Base-by-base conservation (phyloP, 352 stramenopile species). In the Phytophthora hibernalis region DNA sequence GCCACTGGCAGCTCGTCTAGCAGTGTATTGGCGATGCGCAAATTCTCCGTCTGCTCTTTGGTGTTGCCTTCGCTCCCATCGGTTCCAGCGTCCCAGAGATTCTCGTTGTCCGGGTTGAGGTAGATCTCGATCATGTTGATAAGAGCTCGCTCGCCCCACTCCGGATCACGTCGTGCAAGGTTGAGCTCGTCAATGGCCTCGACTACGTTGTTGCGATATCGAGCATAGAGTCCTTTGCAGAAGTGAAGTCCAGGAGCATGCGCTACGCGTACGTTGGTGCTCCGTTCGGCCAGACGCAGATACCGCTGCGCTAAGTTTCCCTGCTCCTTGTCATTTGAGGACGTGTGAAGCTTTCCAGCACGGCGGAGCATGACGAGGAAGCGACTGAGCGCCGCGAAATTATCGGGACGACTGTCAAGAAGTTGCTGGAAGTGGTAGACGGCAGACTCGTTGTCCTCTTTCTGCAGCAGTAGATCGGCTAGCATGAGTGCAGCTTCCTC, bases 121-220 rank as follows among this genome's bases (percentile, higher is more conserved):
- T 98, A 98, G 45, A 98, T 94, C 72, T 98, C 85, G 50, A 97
- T 92, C 88, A 98, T 97, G 63, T 97, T 85, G 35, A 94, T 83
- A n/a, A 98, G 79, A 37, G 95, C 91, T 8, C 75, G 74, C 24
- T 86, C 65, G 22, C 93, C 95, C 91, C 91, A 98, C 61, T 96
- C 88, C 10, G 87, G 80, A 61, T 98, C 90, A 31, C 83, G 79
- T 7, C 95, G 72, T 9, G 89, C 90, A 9, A 96, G 74, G 55
- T 98, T 98, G 61, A 98, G 95, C 24, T 84, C 79, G 16, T 92
- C 79, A 43, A 98, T 96, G 16, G 95, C 95, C 26, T 98, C 90
- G 24, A 88, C 74, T 30, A 97, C 78, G 37, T 93, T 89, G 80
- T 98, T 98, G 22, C 86, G 90, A 74, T 94, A 98, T 7, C 91